phyloP scores from a whole-genome alignment of 805 yeast genomes.

The Zygosaccharomyces rouxii region DNA sequence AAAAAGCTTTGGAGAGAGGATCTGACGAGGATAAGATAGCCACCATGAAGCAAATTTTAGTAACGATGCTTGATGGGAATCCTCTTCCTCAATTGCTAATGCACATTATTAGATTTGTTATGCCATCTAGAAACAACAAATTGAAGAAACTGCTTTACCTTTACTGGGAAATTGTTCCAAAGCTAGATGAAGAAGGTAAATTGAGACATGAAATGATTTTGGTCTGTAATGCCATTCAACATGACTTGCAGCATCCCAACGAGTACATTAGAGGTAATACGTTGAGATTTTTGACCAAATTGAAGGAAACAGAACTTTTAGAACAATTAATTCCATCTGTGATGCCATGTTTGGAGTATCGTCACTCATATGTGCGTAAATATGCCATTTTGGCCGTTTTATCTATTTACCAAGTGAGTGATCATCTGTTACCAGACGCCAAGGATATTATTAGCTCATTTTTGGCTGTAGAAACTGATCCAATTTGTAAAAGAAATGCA shows the following conservation, averaged over 20 bases:
- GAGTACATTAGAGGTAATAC: slow-evolving; percentile 96
- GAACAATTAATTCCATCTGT: slow-evolving; percentile 95
- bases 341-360: slow-evolving; percentile 85
- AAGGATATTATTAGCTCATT: slow-evolving; percentile 72
- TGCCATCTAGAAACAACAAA: slow-evolving; percentile 91
- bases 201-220: slow-evolving; percentile 97
- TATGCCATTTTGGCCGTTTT: slow-evolving; percentile 91
- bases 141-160: slow-evolving; percentile 88
- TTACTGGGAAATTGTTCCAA: slow-evolving; percentile 98
- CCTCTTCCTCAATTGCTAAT: slow-evolving; percentile 87
- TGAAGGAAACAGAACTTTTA: slow-evolving; percentile 87
- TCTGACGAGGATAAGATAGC: slow-evolving; percentile 81
- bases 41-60: slow-evolving; percentile 83
- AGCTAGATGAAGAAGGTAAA: slow-evolving; percentile 80
- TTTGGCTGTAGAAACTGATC: slow-evolving; percentile 78
- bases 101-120: slow-evolving; percentile 95
- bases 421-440: slow-evolving; percentile 93
- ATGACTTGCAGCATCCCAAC: slow-evolving; percentile 96
- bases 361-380: slow-evolving; percentile 97
- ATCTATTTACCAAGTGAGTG: slow-evolving; percentile 76
- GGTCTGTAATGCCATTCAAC: slow-evolving; percentile 96
- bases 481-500: slow-evolving; percentile 93
- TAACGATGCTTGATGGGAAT: slow-evolving; percentile 87
- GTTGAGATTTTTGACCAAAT: slow-evolving; percentile 81
- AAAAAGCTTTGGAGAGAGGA: slow-evolving; percentile 77